Percentiles rank a stretch among this genome's conserved stretches.
phyloP scores from a whole-genome alignment of 163 green algal genomes.

The Scenedesmus sp. region DNA sequence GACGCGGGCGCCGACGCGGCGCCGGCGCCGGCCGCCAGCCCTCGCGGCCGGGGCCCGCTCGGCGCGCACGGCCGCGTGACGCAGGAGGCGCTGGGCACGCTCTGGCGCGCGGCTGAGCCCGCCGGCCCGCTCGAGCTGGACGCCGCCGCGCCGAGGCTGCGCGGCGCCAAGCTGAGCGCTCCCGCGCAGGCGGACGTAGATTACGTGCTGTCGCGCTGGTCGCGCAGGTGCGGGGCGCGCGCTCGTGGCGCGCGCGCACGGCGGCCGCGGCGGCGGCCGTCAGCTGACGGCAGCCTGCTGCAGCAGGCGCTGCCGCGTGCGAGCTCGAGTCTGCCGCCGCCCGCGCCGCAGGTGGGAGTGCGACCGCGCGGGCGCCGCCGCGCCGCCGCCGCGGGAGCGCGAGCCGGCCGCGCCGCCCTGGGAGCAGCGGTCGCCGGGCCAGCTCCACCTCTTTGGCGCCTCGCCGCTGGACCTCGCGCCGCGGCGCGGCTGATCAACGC shows the following conservation, averaged over 20 bases:
- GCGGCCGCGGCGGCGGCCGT: too few species aligned
- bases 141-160: constrained; percentile 2
- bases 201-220: constrained; percentile 19
- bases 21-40: too few species aligned
- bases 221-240: constrained; percentile 3
- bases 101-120: background rate
- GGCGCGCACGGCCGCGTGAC: too few species aligned
- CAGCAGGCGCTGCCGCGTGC: background rate
- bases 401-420: too few species aligned
- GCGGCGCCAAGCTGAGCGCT: constrained; percentile 8
- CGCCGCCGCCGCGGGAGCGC: background rate
- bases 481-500: too few species aligned
- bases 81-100: background rate
- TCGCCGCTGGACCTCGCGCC: background rate
- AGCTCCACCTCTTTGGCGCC: constrained; percentile 20
- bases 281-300: background rate
- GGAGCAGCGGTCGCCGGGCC: too few species aligned
- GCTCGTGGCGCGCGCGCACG: too few species aligned
- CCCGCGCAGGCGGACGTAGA: background rate
- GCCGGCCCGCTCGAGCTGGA: constrained; percentile 21
- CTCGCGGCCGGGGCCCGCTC: too few species aligned
- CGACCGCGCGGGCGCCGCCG: background rate
- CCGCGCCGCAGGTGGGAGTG: background rate
- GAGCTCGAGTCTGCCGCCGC: background rate
- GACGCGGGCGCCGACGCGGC: too few species aligned